Conservation (phyloP, 495 filamentous ascomycete species). For the Lepraria neglecta region DNA sequence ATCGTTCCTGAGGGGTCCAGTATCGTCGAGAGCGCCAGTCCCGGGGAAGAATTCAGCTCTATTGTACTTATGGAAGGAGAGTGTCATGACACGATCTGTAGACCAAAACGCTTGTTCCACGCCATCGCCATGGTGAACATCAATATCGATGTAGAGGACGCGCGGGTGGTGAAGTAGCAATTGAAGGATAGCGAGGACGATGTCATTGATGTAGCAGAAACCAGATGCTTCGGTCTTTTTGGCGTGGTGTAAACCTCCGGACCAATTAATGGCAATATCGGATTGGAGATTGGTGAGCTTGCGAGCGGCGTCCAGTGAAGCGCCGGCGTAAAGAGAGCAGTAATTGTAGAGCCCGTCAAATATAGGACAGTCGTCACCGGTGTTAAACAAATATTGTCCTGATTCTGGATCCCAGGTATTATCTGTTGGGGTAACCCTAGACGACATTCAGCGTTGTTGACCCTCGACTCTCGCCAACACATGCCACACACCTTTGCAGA, state of each 20-base stretch:
- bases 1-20: conserved; percentile 51
- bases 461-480: conserved; percentile 24
- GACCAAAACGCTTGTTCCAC: conserved; percentile 97
- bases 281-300: conserved; percentile 80
- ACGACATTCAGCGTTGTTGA: conserved; percentile 34
- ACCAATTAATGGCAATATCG: conserved; percentile 97
- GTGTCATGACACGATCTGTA: conserved; percentile 90
- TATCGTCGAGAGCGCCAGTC: conserved; percentile 54
- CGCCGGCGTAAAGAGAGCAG: conserved; percentile 87
- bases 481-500: conserved; percentile 49
- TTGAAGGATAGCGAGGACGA: conserved; percentile 89
- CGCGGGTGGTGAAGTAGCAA: conserved; percentile 80
- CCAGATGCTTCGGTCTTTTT: conserved; percentile 90
- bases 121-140: conserved; percentile 96
- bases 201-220: conserved; percentile 98
- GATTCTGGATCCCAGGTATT: conserved; percentile 18
- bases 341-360: conserved; percentile 95
- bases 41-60: conserved; percentile 71
- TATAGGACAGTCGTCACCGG: conserved; percentile 92
- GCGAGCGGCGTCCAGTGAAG: conserved; percentile 82
- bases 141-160: conserved; percentile 96
- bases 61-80: conserved; percentile 95
- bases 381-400: conserved; percentile 54
- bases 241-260: conserved; percentile 96
- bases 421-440: conserved; percentile 41